Conservation (phyloP, 192 early-diverging fungal genomes). For the Coemansia sp. region DNA sequence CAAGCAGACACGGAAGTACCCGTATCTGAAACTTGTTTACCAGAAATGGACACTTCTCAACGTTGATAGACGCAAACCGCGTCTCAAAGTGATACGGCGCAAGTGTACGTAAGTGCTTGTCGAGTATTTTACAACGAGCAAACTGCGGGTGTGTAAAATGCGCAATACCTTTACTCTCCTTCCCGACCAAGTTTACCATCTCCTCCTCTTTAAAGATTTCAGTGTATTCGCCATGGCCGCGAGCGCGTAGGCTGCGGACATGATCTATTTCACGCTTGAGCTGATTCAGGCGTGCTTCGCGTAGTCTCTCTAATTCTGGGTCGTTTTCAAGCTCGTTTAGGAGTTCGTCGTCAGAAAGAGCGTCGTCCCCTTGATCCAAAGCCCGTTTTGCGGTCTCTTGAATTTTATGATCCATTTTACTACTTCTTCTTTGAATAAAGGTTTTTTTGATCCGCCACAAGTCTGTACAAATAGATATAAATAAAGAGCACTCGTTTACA, state of each 20-base stretch:
- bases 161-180: conserved; percentile 65
- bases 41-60: conserved; percentile 87
- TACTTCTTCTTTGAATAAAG: too few relatives aligned
- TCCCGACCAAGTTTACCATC: conserved; percentile 77
- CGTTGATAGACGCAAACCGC: conserved; percentile 86
- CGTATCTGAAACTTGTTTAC: conserved; percentile 86
- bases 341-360: conserved; percentile 76
- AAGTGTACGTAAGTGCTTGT: conserved; percentile 85
- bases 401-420: conserved; percentile 44
- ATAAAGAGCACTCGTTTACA: too few relatives aligned
- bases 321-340: conserved; percentile 88
- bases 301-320: conserved; percentile 66
- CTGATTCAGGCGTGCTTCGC: conserved; percentile 85
- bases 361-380: conserved; percentile 54
- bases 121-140: conserved; percentile 89
- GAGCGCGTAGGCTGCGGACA: conserved; percentile 63
- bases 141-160: conserved; percentile 96
- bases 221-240: conserved; percentile 75
- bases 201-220: conserved; percentile 82
- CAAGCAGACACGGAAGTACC: conserved; percentile 86
- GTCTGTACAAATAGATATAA: too few relatives aligned
- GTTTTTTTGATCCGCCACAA: too few relatives aligned
- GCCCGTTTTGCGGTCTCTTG: conserved; percentile 36
- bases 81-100: conserved; percentile 82
- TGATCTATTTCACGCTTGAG: conserved; percentile 75